Percentiles rank a stretch among this genome's conserved stretches.
These are phyloP conservation scores for Citrullus colocynthis DNA, from an alignment of 306 rosid species.

Conservation along the genomic window DNA sequence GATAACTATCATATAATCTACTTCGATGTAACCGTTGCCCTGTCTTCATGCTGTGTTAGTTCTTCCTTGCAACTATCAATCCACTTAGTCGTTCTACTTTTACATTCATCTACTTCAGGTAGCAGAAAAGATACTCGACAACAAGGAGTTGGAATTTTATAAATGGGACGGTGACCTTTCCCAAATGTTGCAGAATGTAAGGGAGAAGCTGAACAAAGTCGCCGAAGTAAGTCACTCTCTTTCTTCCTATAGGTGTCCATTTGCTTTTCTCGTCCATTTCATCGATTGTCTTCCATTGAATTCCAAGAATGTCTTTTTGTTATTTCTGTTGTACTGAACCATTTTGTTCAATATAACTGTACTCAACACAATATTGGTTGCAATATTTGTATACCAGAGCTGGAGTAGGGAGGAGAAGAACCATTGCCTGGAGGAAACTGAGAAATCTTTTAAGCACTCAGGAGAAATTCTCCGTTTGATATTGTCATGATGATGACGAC, in stretches of 20 bases:
- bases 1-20: neutral
- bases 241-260: neutral
- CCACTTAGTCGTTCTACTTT: neutral
- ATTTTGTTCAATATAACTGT: neutral
- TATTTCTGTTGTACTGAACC: neutral
- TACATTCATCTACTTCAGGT: slow-evolving; percentile 25
- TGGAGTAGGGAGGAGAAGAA: slow-evolving; percentile 96
- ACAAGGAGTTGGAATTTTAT: slow-evolving; percentile 73
- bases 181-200: slow-evolving; percentile 70
- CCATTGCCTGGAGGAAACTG: slow-evolving; percentile 91
- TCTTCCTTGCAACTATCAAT: neutral
- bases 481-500: slow-evolving; percentile 24
- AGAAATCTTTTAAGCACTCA: slow-evolving; percentile 72
- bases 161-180: slow-evolving; percentile 88
- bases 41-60: neutral
- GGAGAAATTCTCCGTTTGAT: slow-evolving; percentile 93
- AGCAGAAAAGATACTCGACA: slow-evolving; percentile 55
- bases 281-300: neutral
- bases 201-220: slow-evolving; percentile 80
- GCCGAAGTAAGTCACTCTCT: slow-evolving; percentile 44
- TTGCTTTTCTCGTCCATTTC: neutral
- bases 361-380: neutral
- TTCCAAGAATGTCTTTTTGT: neutral
- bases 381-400: slow-evolving; percentile 21
- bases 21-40: neutral